Evolutionary conservation across 495 filamentous ascomycete species (phyloP), one percentile per base, ranked within the genome.

Genomic region (Podospora sp.): DNA sequence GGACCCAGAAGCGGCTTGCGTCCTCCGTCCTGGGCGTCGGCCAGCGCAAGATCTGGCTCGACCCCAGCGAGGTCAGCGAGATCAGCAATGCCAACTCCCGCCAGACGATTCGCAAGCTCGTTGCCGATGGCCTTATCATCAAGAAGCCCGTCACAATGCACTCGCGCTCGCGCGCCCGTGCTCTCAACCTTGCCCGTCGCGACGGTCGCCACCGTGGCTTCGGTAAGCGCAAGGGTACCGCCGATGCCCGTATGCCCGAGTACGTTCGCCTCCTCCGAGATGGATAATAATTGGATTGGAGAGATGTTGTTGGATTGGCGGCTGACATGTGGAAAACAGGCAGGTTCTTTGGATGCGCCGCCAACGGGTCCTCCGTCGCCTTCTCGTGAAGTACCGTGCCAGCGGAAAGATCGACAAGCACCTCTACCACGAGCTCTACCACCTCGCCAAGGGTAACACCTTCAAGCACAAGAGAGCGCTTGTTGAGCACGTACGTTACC

Each of bases 391-490:
- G 86, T 99, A 99, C 87, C 95, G 95, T 84, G 94, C 93, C 80
- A 89, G 90, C 77, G 95, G 95, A 83, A 99, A 99, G 91, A 99
- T 99, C 83, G 95, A 99, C 87, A 99, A 99, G 89, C 96, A 99
- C 87, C 93, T 99, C 62, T 99, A 99, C 89, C 95, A 99, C 88
- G 92, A 97, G 86, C 93, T 99, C 71, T 99, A 99, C 87, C 94
- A 97, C 82, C 85, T 96, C 76, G 91, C 90, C 90, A 99, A 99
- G 93, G 95, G 95, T 96, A 99, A 99, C 89, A 94, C 95, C 80
- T 99, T 99, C 91, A 99, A 99, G 93, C 95, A 99, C 90, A 99
- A 97, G 92, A 91, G 95, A 78, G 95, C 92, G 71, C 89, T 99
- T 73, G 92, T 99, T 80, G 95, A 99, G 86, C 95, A 99, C 86